Base-by-base conservation (phyloP, 169 alveolate genomes). In the Eimeria maxima region DNA sequence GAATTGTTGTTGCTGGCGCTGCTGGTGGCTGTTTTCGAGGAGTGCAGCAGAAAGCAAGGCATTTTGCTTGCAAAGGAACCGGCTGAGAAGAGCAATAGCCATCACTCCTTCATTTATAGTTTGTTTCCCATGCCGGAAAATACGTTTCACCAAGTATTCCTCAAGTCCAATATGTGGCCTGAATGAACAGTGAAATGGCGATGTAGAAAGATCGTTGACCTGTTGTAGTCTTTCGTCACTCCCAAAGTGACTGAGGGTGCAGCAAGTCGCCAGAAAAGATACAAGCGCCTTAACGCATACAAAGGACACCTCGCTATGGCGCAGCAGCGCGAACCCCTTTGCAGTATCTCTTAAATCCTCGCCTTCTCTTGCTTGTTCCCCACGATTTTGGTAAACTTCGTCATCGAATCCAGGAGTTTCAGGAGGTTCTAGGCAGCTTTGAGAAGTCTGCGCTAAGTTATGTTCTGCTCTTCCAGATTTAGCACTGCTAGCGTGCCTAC, bases 131-230 rank as follows among this genome's bases (percentile, higher is more conserved):
- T 87, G 93, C 93, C 80, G 50, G 33, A 87, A 87, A 63, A 87
- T 87, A 47, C 93, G 78, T 44, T 87, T 87, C 29, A 87, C 65
- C 93, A 87, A 87, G 60, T 87, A 87, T 38, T 87, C 93, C 47
- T 63, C 81, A 53, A 87, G 55, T n/a, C 93, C 81, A 57, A 87
- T 87, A 11, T 87, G 93, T 20, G 93, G 93, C 50, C 45, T 87
- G 42, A 83, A 87, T 33, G 93, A 87, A 29, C 93, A 87, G 44
- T 87, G 93, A 63, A 87, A 87, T 22, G 93, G 93, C 18, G 93
- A 87, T 6, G 93, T 63, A 6, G 93, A 57, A 18, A 87, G 83
- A 50, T 87, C 93, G 33, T 87, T 57, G 27, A 14, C 24, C 47
- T 87, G 93, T 44, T 87, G 93, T 55, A 63, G 81, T 65, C 44